phyloP scores from a whole-genome alignment of 306 rosid species.

The Herpetospermum pedunculosum region DNA sequence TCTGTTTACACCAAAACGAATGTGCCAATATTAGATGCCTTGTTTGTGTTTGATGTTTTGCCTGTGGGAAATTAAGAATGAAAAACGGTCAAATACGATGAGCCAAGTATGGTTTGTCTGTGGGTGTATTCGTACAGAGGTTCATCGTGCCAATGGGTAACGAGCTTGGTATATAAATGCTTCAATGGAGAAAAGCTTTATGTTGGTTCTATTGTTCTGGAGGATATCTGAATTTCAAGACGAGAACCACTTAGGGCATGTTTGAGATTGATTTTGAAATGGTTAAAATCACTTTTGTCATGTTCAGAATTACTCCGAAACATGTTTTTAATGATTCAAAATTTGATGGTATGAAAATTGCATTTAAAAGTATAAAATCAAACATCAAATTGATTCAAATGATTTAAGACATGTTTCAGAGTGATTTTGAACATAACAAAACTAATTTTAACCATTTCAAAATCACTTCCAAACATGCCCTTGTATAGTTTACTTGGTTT shows the following conservation, averaged over 20 bases:
- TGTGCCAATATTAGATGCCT: neutral
- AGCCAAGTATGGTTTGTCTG: neutral
- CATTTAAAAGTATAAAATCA: too few relatives aligned
- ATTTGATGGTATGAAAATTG: too few relatives aligned
- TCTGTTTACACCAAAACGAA: neutral
- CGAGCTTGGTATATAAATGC: neutral
- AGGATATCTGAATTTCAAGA: neutral
- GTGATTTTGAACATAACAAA: too few relatives aligned
- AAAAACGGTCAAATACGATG: neutral
- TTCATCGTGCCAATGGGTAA: neutral
- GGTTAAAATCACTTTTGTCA: too few relatives aligned
- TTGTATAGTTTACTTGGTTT: neutral
- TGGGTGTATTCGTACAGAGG: neutral
- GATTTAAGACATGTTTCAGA: too few relatives aligned
- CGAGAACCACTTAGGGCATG: neutral
- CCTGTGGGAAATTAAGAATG: neutral
- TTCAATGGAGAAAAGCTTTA: neutral
- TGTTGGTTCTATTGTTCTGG: neutral
- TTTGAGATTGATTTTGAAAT: too few relatives aligned
- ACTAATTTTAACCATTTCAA: too few relatives aligned
- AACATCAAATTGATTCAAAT: too few relatives aligned
- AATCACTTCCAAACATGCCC: too few relatives aligned
- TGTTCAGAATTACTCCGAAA: too few relatives aligned
- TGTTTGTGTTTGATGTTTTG: constrained; percentile 32
- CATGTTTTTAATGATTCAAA: too few relatives aligned